phyloP scores from a whole-genome alignment of 352 stramenopile genomes.

The Phytophthora cactorum region DNA sequence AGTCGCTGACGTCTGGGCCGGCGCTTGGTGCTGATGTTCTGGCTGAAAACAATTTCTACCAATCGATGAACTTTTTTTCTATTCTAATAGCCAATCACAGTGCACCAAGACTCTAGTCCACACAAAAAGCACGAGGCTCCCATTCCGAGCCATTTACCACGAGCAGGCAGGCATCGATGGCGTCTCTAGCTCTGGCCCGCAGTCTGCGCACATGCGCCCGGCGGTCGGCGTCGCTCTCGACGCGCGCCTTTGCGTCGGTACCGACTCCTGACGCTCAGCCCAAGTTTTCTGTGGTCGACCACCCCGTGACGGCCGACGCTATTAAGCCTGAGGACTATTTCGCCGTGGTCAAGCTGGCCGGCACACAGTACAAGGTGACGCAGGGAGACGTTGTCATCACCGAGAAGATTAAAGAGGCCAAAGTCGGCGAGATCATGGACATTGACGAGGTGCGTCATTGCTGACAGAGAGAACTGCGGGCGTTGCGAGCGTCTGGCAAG shows the following conservation, averaged over 20 bases:
- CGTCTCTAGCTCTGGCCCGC: slow-evolving; percentile 30
- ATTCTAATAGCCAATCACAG: slow-evolving; percentile 13
- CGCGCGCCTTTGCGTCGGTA: slow-evolving; percentile 29
- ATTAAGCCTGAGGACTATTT: slow-evolving; percentile 83
- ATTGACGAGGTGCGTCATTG: slow-evolving; percentile 57
- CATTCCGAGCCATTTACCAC: slow-evolving; percentile 11
- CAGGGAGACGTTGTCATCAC: slow-evolving; percentile 84
- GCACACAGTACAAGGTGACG: slow-evolving; percentile 89
- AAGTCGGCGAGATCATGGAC: slow-evolving; percentile 87
- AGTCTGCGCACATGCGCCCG: slow-evolving; percentile 28
- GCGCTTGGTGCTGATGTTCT: slow-evolving; percentile 24
- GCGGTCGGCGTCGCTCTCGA: slow-evolving; percentile 13
- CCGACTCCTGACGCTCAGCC: slow-evolving; percentile 29
- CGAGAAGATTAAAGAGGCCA: slow-evolving; percentile 88
- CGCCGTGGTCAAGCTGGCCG: slow-evolving; percentile 83
- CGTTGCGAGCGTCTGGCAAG: slow-evolving; percentile 11
- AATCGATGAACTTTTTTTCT: slow-evolving; percentile 8
- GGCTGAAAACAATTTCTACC: slow-evolving; percentile 10
- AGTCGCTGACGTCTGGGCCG: slow-evolving; percentile 1
- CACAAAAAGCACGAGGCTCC: slow-evolving; percentile 5
- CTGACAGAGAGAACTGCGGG: not conserved
- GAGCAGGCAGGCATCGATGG: slow-evolving; percentile 20
- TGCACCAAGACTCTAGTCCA: slow-evolving; percentile 23
- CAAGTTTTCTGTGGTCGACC: slow-evolving; percentile 77
- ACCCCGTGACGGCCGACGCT: slow-evolving; percentile 71